Evolutionary conservation across 2,329 filamentous ascomycete species (phyloP).

Genomic region (Colletotrichum ledebouriae): DNA sequence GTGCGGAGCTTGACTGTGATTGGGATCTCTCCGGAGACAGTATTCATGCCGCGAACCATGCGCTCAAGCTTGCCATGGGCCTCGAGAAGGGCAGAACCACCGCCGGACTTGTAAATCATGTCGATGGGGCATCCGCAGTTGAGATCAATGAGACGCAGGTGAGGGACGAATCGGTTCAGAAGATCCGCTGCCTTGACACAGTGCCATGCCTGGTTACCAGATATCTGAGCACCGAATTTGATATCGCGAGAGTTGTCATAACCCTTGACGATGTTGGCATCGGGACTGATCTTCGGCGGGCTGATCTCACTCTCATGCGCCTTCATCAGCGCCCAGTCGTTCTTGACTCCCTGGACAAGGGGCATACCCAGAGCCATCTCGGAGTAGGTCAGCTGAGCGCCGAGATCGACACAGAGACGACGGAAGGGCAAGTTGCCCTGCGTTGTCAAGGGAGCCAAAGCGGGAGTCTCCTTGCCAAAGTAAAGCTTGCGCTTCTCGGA

Average conservation of each 20-base stretch:
- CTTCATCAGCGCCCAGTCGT: slow-evolving; percentile 96
- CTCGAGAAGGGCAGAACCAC: slow-evolving; percentile 93
- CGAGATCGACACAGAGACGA: slow-evolving; percentile 87
- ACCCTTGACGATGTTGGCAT: slow-evolving; percentile 71
- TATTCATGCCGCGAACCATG: slow-evolving; percentile 96
- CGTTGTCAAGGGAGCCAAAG: slow-evolving; percentile 94
- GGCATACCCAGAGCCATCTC: slow-evolving; percentile 98
- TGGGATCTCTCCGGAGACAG: slow-evolving; percentile 88
- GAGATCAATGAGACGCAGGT: slow-evolving; percentile 90
- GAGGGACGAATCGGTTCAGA: slow-evolving; percentile 80
- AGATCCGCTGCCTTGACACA: slow-evolving; percentile 90
- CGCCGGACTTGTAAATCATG: slow-evolving; percentile 88
- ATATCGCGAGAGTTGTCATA: slow-evolving; percentile 89
- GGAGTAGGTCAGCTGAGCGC: slow-evolving; percentile 94
- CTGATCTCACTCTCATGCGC: slow-evolving; percentile 86
- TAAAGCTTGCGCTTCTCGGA: slow-evolving; percentile 96
- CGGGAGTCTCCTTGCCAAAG: slow-evolving; percentile 92
- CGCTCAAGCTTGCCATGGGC: slow-evolving; percentile 89
- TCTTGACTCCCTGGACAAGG: slow-evolving; percentile 87
- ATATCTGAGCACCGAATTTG: slow-evolving; percentile 93
- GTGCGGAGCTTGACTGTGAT: slow-evolving; percentile 96
- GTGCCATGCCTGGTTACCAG: slow-evolving; percentile 91
- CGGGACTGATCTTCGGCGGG: slow-evolving; percentile 76
- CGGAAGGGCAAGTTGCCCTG: slow-evolving; percentile 97
- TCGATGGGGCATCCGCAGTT: slow-evolving; percentile 99